A percentile compares a stretch with the other conserved stretches of the same genome.
phyloP scores from a whole-genome alignment of 345 rosid species.

The Aegle marmelos region DNA sequence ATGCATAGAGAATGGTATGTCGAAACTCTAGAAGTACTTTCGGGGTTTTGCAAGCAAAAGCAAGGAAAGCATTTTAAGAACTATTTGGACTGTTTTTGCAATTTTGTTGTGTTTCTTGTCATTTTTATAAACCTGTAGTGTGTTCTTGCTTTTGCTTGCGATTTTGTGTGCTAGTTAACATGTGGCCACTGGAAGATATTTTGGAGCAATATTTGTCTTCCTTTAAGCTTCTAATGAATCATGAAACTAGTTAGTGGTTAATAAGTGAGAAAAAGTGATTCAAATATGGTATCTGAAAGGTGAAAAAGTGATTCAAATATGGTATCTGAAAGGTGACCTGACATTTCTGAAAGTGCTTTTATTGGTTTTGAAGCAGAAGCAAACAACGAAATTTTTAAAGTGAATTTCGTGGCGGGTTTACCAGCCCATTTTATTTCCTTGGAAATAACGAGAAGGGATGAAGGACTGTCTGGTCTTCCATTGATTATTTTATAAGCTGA shows the following conservation, averaged over 20 bases:
- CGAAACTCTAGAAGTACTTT: not conserved
- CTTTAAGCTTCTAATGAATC: not conserved
- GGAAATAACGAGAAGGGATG: not conserved
- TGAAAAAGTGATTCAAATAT: not conserved
- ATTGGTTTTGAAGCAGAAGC: not conserved
- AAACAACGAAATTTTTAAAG: not conserved
- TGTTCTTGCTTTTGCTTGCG: not conserved
- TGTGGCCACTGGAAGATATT: not conserved
- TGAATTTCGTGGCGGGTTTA: not conserved
- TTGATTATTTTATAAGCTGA: not conserved
- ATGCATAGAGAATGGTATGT: not conserved
- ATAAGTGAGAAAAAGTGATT: not conserved
- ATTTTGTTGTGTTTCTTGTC: not conserved
- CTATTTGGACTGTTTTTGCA: not conserved
- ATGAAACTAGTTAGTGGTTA: not conserved
- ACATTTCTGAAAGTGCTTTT: not conserved
- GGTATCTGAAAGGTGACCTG: not conserved
- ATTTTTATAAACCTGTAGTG: not conserved
- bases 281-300: not conserved
- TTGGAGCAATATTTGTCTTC: conserved; percentile 1
- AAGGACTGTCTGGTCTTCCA: not conserved
- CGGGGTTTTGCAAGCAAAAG: not conserved
- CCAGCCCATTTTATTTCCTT: not conserved
- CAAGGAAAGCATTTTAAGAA: not conserved
- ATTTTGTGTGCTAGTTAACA: not conserved